Evolutionary conservation across 805 yeast genomes (phyloP).

Genomic region (Pichia phayaonensis): DNA sequence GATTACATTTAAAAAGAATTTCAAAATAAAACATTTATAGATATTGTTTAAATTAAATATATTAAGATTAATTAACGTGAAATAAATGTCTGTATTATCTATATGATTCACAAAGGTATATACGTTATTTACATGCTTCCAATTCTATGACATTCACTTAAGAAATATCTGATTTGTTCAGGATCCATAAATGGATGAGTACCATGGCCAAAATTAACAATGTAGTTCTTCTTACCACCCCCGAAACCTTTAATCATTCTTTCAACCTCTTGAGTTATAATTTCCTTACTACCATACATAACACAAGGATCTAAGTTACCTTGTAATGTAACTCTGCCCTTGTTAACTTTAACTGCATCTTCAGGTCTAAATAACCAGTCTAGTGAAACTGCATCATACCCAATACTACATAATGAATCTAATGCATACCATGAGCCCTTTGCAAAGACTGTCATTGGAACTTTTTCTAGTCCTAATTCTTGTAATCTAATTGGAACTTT

Average conservation of each 20-base stretch:
- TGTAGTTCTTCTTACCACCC: slow-evolving; percentile 88
- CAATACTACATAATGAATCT: slow-evolving; percentile 71
- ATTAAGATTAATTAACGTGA: neutral
- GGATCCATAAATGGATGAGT: slow-evolving; percentile 98
- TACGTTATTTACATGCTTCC: slow-evolving; percentile 9
- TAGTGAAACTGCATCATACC: slow-evolving; percentile 81
- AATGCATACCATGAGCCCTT: slow-evolving; percentile 98
- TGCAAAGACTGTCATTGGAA: slow-evolving; percentile 87
- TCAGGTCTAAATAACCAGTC: slow-evolving; percentile 88
- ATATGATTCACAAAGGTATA: neutral
- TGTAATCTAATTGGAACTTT: slow-evolving; percentile 60
- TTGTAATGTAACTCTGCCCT: slow-evolving; percentile 77
- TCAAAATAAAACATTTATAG: neutral
- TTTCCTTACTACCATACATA: slow-evolving; percentile 83
- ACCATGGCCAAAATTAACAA: slow-evolving; percentile 95
- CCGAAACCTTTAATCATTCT: slow-evolving; percentile 86
- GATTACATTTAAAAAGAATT: neutral
- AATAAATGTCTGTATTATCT: neutral
- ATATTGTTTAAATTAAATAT: neutral
- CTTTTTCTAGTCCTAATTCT: slow-evolving; percentile 67
- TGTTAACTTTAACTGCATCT: slow-evolving; percentile 69
- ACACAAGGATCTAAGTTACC: slow-evolving; percentile 96
- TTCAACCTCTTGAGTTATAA: slow-evolving; percentile 72
- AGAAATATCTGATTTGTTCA: slow-evolving; percentile 74
- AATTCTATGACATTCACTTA: slow-evolving; percentile 45